Conservation (phyloP, 352 stramenopile genomes). For the Phytophthora sp. region DNA sequence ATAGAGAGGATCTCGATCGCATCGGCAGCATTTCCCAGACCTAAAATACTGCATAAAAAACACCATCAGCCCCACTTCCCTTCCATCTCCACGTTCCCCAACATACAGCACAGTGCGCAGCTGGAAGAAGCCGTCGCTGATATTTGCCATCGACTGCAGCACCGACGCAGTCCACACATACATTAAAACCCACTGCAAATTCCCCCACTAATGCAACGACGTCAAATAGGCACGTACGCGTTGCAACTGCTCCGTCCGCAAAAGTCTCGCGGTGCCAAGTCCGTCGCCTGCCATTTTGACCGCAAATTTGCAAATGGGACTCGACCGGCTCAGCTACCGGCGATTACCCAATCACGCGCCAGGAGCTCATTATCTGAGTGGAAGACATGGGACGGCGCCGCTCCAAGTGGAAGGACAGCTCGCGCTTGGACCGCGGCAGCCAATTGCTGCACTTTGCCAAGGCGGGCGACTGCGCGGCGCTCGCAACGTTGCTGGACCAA, state of each 20-base stretch:
- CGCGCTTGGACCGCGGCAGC: slow-evolving; percentile 33
- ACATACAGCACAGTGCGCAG: slow-evolving; percentile 71
- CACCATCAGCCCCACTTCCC: background rate
- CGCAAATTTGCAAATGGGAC: slow-evolving; percentile 6
- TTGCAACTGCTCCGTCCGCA: slow-evolving; percentile 20
- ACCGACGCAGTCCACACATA: background rate
- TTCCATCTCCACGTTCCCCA: background rate
- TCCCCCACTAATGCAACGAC: background rate
- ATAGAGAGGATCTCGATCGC: slow-evolving; percentile 92
- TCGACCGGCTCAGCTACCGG: too few species aligned
- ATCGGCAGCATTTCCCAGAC: slow-evolving; percentile 87
- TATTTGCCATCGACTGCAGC: slow-evolving; percentile 54
- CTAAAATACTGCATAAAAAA: slow-evolving; percentile 59
- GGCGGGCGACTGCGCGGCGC: slow-evolving; percentile 36
- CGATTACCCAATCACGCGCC: slow-evolving; percentile 27
- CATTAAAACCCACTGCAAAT: background rate
- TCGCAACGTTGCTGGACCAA: slow-evolving; percentile 39
- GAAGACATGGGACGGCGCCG: slow-evolving; percentile 62
- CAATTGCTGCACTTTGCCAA: slow-evolving; percentile 63
- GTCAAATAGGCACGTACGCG: too few species aligned
- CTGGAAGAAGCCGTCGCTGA: slow-evolving; percentile 71
- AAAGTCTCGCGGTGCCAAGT: background rate
- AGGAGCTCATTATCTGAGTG: slow-evolving; percentile 23
- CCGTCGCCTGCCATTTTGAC: slow-evolving; percentile 9
- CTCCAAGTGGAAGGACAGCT: slow-evolving; percentile 74